Base-by-base conservation (phyloP, 139 green algal genomes). In the Micractinium sp. region DNA sequence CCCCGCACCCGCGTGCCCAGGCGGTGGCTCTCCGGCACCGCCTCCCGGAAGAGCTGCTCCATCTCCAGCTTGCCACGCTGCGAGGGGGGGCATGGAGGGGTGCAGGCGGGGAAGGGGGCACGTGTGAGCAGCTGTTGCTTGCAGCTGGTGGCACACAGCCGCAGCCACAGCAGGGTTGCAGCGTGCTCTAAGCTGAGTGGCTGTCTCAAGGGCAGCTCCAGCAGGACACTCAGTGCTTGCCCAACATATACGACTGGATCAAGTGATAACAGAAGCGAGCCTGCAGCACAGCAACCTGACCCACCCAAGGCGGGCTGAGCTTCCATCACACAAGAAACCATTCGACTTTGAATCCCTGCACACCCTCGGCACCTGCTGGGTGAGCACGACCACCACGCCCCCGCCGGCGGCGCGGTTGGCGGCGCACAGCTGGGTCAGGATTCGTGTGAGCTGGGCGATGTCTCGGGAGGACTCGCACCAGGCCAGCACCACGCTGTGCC, bases 1-100 rank as follows among this genome's bases (percentile, higher is more conserved):
- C 47, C 47, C 18, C 16, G 66, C 25, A 33, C 25, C 27, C 27
- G 76, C 0, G 87, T 91, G 89, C 93, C 93, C 25, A 89, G 71
- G 38, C 91, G 86, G 56, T 89, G 39, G 23, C 36, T 9, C 35
- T 53, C 56, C 1, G 89, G 87, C 23, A 93, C 38, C 75, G 27
- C 75, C 33, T 89, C 83, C 78, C 77, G 66, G 60, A 94, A 94
- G 19, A 92, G 78, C 41, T 85, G 35, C 90, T 96, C 93, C 93
- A 95, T 93, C 83, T 95, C 89, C 27, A 95, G 87, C 87, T 96
- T 95, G 56, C 85, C 89, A 29, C 92, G 89, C 79, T 93, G 66
- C 56, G 16, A 78, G 82, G 35, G 41, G 27, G 35, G 9, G 23
- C 82, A 63, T 63, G 12, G 20, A 33, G 20, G 3, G 15, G 23